Percentiles rank a stretch among this genome's conserved stretches.
phyloP scores from a whole-genome alignment of 148 eudicot genomes.

The Rhododendron kiyosumense region DNA sequence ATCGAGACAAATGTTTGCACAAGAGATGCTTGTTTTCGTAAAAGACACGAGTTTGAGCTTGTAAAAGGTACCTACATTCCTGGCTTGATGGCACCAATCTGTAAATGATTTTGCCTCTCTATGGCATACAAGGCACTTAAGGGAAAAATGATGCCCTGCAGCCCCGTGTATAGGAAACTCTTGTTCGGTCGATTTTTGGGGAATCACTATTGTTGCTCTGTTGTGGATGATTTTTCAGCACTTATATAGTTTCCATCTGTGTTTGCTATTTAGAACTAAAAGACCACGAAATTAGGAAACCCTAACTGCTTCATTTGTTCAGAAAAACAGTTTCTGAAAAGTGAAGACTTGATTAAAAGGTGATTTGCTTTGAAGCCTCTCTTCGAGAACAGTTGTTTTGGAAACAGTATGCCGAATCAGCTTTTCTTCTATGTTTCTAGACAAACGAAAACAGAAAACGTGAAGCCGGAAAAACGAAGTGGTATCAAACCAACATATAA shows the following conservation, averaged over 20 bases:
- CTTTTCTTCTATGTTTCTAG: not conserved
- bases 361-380: not conserved
- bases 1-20: not conserved
- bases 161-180: not conserved
- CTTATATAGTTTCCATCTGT: not conserved
- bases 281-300: not conserved
- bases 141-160: not conserved
- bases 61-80: not conserved
- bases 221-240: not conserved
- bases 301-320: not conserved
- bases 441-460: not conserved
- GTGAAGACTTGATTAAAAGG: not conserved
- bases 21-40: not conserved
- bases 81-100: slow-evolving; percentile 1
- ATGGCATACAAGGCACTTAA: not conserved
- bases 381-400: not conserved
- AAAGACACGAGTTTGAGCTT: slow-evolving; percentile 6
- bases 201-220: not conserved
- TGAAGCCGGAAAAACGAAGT: not conserved
- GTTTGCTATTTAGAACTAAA: not conserved
- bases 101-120: slow-evolving; percentile 12
- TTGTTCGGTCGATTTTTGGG: not conserved
- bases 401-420: not conserved
- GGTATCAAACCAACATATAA: too few relatives aligned
- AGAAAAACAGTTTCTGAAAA: not conserved